These are phyloP conservation scores for Porogramme epimiltina DNA, from an alignment of 1,284 basidiomycete genomes.

Conservation along the genomic window DNA sequence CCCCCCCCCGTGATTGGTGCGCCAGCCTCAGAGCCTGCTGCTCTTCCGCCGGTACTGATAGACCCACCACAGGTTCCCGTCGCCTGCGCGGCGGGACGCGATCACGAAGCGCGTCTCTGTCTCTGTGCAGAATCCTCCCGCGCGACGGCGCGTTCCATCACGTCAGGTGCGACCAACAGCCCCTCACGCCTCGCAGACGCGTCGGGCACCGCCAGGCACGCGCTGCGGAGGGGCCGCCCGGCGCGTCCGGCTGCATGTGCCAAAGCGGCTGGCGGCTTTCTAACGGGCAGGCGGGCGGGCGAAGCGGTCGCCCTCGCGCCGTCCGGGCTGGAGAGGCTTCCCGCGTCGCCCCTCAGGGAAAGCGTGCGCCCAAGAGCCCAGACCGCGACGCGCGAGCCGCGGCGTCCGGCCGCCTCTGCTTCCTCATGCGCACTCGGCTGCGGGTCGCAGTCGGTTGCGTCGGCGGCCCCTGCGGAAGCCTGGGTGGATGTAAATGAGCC, in stretches of 20 bases:
- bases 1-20: background rate
- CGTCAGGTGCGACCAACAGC: constrained; percentile 46
- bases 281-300: too few relatives aligned
- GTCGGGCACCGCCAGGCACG: too few relatives aligned
- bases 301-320: constrained; percentile 67
- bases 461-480: too few relatives aligned
- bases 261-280: too few relatives aligned
- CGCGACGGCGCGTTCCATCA: constrained; percentile 62
- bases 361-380: background rate
- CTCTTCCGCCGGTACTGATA: constrained; percentile 66
- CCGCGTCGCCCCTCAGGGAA: background rate
- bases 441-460: constrained; percentile 64
- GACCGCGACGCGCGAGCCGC: constrained; percentile 3
- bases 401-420: constrained; percentile 54
- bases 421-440: constrained; percentile 59
- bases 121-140: constrained; percentile 55
- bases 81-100: constrained; percentile 73
- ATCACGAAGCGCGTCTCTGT: constrained; percentile 67
- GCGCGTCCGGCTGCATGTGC: too few relatives aligned
- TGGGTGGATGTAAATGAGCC: too few relatives aligned
- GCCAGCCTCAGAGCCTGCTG: constrained; percentile 74
- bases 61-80: constrained; percentile 75
- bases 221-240: too few relatives aligned
- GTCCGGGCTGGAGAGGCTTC: constrained; percentile 50
- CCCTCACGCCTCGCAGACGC: too few relatives aligned